These are phyloP conservation scores for Arabidopsis hybrid DNA, from an alignment of 441 rosid species.

Conservation along the genomic window DNA sequence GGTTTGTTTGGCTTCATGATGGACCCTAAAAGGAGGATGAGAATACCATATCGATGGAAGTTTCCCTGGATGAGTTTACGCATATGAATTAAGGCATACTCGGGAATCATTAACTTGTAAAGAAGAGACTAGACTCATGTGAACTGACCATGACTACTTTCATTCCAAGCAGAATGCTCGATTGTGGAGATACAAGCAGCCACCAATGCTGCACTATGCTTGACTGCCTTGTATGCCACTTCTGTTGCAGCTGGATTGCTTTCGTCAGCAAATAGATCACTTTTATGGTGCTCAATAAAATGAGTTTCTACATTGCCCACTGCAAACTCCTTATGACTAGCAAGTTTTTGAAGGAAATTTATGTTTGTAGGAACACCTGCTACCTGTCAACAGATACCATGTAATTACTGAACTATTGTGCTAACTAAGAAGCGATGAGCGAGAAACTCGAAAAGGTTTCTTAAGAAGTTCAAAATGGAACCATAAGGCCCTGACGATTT, in stretches of 20 bases:
- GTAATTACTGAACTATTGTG: slow-evolving; percentile 23
- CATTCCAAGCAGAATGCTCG: slow-evolving; percentile 57
- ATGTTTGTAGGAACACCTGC: slow-evolving; percentile 97
- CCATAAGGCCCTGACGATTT: slow-evolving; percentile 17
- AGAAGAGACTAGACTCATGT: slow-evolving; percentile 38
- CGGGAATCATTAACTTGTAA: slow-evolving; percentile 34
- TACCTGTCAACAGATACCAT: slow-evolving; percentile 60
- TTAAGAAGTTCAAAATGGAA: slow-evolving; percentile 17
- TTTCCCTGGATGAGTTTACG: slow-evolving; percentile 59
- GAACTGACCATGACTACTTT: slow-evolving; percentile 60
- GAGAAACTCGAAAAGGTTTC: background rate
- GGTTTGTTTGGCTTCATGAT: slow-evolving; percentile 63
- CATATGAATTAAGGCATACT: slow-evolving; percentile 34
- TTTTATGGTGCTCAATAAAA: slow-evolving; percentile 84
- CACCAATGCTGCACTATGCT: slow-evolving; percentile 62
- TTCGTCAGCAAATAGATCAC: slow-evolving; percentile 77
- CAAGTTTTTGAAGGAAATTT: slow-evolving; percentile 79
- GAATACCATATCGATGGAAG: slow-evolving; percentile 73
- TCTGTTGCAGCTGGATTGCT: slow-evolving; percentile 54
- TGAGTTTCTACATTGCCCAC: slow-evolving; percentile 93
- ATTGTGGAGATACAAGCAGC: slow-evolving; percentile 79
- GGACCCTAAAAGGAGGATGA: slow-evolving; percentile 86
- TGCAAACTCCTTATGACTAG: slow-evolving; percentile 76
- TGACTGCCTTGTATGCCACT: slow-evolving; percentile 57
- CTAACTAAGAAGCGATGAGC: slow-evolving; percentile 10